These are phyloP conservation scores for Polyplosphaeria fusca DNA, from an alignment of 495 filamentous ascomycete species.

Conservation along the genomic window DNA sequence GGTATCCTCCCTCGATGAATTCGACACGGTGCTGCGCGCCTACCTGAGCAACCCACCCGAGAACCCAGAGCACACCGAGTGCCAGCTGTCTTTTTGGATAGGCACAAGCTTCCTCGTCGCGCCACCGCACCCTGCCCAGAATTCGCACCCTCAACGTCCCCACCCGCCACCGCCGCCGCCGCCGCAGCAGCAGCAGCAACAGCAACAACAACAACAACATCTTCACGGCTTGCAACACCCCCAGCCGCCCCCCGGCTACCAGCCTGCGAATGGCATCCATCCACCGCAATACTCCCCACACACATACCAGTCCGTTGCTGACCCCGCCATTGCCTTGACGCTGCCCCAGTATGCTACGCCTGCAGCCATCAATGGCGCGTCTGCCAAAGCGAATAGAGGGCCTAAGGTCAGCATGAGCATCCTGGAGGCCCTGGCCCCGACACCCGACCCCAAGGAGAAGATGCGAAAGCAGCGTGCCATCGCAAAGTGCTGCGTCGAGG, in stretches of 20 bases:
- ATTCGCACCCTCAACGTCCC: neutral
- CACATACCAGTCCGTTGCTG: slow-evolving; percentile 17
- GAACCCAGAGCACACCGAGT: slow-evolving; percentile 32
- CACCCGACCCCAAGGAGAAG: slow-evolving; percentile 28
- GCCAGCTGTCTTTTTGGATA: slow-evolving; percentile 33
- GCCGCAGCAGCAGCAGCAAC: slow-evolving; percentile 1
- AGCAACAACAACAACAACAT: slow-evolving; percentile 3
- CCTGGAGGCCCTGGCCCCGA: slow-evolving; percentile 29
- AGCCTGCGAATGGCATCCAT: slow-evolving; percentile 20
- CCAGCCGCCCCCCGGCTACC: slow-evolving; percentile 28
- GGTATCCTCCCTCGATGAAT: slow-evolving; percentile 31
- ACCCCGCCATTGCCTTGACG: slow-evolving; percentile 25
- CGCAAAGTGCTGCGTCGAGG: slow-evolving; percentile 32
- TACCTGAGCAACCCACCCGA: slow-evolving; percentile 30
- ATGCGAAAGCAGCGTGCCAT: slow-evolving; percentile 36
- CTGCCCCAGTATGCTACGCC: slow-evolving; percentile 7
- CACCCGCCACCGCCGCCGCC: neutral
- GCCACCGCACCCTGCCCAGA: neutral
- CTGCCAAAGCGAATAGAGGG: slow-evolving; percentile 7
- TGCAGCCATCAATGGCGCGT: neutral
- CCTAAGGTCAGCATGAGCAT: slow-evolving; percentile 27
- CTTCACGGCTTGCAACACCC: neutral
- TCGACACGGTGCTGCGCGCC: slow-evolving; percentile 30
- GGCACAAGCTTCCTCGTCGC: slow-evolving; percentile 30
- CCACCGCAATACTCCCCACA: slow-evolving; percentile 18